Evolutionary conservation across 495 filamentous ascomycete genomes (phyloP).

Genomic region (Penicillium odoratum): DNA sequence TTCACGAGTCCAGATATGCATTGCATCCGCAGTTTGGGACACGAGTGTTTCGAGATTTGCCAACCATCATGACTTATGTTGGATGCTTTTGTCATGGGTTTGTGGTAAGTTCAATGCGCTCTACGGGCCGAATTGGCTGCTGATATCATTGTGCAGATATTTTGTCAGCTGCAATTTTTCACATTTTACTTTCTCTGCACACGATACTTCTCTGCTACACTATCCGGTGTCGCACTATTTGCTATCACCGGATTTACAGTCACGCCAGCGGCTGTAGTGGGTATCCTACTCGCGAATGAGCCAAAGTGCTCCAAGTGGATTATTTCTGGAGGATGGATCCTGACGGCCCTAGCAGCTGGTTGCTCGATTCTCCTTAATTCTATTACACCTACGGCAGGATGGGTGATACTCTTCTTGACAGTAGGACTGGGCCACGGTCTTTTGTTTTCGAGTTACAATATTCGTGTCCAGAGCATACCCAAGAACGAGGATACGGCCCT

Average conservation of each 20-base stretch:
- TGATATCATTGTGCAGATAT: slow-evolving; percentile 28
- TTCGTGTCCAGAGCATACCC: slow-evolving; percentile 42
- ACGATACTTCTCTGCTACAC: slow-evolving; percentile 51
- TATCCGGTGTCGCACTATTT: slow-evolving; percentile 61
- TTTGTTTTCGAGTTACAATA: slow-evolving; percentile 51
- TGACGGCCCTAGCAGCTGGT: slow-evolving; percentile 47
- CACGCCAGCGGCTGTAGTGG: slow-evolving; percentile 48
- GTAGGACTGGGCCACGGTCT: slow-evolving; percentile 57
- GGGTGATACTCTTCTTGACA: slow-evolving; percentile 54
- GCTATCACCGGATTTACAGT: slow-evolving; percentile 43
- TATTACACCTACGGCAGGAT: slow-evolving; percentile 42
- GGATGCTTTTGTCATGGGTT: slow-evolving; percentile 53
- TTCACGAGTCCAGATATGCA: slow-evolving; percentile 49
- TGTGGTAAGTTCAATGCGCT: slow-evolving; percentile 39
- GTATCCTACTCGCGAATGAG: slow-evolving; percentile 46
- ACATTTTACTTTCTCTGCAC: slow-evolving; percentile 66
- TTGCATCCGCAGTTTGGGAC: slow-evolving; percentile 55
- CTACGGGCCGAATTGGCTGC: slow-evolving; percentile 5
- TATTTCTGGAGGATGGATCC: slow-evolving; percentile 55
- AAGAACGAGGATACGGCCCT: slow-evolving; percentile 12
- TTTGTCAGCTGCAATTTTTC: slow-evolving; percentile 57
- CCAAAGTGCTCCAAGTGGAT: slow-evolving; percentile 51
- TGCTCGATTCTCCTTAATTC: slow-evolving; percentile 51
- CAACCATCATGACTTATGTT: slow-evolving; percentile 39
- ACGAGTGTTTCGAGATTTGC: slow-evolving; percentile 47